Conservation (phyloP, 108 stramenopile genomes). For the Bacterosira constricta region DNA sequence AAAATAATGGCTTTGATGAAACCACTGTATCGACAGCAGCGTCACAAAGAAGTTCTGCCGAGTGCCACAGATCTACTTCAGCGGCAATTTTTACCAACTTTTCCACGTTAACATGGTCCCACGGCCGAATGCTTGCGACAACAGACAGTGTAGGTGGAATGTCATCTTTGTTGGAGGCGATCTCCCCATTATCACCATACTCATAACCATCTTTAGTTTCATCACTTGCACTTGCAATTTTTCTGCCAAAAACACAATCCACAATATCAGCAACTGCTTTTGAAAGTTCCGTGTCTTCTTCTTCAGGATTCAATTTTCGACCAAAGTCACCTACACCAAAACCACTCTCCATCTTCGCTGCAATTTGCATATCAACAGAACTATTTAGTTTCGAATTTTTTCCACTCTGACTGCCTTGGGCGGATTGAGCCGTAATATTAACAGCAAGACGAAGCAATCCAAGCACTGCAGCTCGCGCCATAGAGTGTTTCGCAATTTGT, state of each 20-base stretch:
- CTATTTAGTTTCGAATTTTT: too few species aligned
- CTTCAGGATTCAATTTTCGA: not conserved
- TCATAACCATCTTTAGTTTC: slow-evolving; percentile 11
- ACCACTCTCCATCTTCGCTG: slow-evolving; percentile 28
- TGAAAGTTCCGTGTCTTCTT: slow-evolving; percentile 34
- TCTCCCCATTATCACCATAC: not conserved
- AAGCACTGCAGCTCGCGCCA: slow-evolving; percentile 22
- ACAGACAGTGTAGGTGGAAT: slow-evolving; percentile 56
- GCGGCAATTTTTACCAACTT: slow-evolving; percentile 55
- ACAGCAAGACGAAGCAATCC: slow-evolving; percentile 24
- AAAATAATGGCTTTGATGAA: not conserved
- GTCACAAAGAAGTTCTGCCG: slow-evolving; percentile 64
- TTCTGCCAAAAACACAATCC: slow-evolving; percentile 48
- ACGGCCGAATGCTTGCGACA: slow-evolving; percentile 59
- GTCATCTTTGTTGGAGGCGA: slow-evolving; percentile 39
- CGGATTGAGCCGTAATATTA: not conserved
- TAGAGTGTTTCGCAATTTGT: too few species aligned
- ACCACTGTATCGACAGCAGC: slow-evolving; percentile 38
- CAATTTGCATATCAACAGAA: slow-evolving; percentile 40
- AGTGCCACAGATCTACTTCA: slow-evolving; percentile 60
- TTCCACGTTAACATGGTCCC: slow-evolving; percentile 45
- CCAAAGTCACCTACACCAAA: slow-evolving; percentile 29
- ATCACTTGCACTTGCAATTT: slow-evolving; percentile 20
- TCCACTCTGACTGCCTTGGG: not conserved
- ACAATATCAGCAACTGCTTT: slow-evolving; percentile 55